These are phyloP conservation scores for Apiotrichum akiyoshidainum DNA, from an alignment of 1,284 basidiomycete genomes.

Conservation along the genomic window DNA sequence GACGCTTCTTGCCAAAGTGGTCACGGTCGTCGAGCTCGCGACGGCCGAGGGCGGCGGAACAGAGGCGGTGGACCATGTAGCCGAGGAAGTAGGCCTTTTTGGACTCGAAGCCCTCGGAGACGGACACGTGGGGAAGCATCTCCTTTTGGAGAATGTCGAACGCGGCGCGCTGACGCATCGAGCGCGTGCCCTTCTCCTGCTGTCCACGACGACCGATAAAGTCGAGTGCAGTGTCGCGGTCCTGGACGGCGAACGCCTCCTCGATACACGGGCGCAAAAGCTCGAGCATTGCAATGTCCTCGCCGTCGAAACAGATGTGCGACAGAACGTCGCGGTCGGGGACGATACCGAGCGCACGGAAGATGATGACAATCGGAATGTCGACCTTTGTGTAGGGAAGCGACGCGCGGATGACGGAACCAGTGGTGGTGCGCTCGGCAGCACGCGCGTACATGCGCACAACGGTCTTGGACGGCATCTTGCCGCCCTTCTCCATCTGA, in stretches of 20 bases:
- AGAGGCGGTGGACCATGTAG: conserved; percentile 98
- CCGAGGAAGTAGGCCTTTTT: conserved; percentile 99
- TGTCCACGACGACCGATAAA: conserved; percentile 98
- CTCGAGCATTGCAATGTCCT: conserved; percentile 93
- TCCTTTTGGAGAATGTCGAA: conserved; percentile 99
- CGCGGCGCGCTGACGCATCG: conserved; percentile 90
- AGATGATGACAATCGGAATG: conserved; percentile 98
- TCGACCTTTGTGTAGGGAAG: conserved; percentile 98
- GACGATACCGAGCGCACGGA: conserved; percentile 95
- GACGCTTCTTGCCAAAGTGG: conserved; percentile 97
- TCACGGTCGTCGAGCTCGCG: conserved; percentile 98
- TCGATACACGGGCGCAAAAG: conserved; percentile 99
- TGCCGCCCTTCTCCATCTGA: conserved; percentile 96
- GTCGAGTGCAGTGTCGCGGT: conserved; percentile 85
- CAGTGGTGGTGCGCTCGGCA: conserved; percentile 52
- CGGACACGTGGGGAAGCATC: conserved; percentile 96
- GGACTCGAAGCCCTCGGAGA: conserved; percentile 91
- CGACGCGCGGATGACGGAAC: conserved; percentile 94
- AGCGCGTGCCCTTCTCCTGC: conserved; percentile 84
- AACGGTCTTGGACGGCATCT: conserved; percentile 97
- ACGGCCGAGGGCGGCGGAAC: conserved; percentile 88
- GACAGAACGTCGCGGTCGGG: conserved; percentile 96
- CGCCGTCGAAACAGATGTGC: conserved; percentile 97
- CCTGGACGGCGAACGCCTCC: conserved; percentile 97
- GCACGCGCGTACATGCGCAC: conserved; percentile 93